phyloP scores from a whole-genome alignment of 1,284 basidiomycete genomes.

The Pisolithus thermaeus region DNA sequence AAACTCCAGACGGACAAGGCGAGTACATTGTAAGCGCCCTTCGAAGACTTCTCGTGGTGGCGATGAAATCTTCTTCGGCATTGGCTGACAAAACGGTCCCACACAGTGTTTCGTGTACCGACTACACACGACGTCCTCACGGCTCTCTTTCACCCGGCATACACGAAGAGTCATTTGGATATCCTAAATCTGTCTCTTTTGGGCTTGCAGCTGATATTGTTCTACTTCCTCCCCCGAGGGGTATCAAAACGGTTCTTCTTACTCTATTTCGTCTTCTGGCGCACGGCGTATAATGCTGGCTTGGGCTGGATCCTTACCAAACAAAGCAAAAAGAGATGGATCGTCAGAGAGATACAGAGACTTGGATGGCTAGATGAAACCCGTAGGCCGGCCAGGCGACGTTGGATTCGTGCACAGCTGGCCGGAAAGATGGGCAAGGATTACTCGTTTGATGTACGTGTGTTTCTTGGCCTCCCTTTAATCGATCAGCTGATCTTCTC shows the following conservation, averaged over 20 bases:
- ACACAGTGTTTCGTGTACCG: slow-evolving; percentile 86
- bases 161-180: slow-evolving; percentile 90
- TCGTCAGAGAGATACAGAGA: slow-evolving; percentile 75
- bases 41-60: background rate
- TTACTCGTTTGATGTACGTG: slow-evolving; percentile 83
- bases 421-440: slow-evolving; percentile 92
- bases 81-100: slow-evolving; percentile 1
- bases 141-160: slow-evolving; percentile 82
- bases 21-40: slow-evolving; percentile 15
- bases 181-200: slow-evolving; percentile 80
- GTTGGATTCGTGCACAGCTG: slow-evolving; percentile 85
- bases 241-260: slow-evolving; percentile 68
- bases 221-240: slow-evolving; percentile 54
- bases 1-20: slow-evolving; percentile 82
- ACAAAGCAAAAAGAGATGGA: slow-evolving; percentile 92
- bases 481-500: slow-evolving; percentile 6
- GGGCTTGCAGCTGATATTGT: slow-evolving; percentile 75
- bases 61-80: background rate
- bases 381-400: slow-evolving; percentile 56
- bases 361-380: slow-evolving; percentile 85
- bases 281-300: slow-evolving; percentile 87
- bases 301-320: slow-evolving; percentile 91
- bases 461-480: background rate
- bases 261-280: slow-evolving; percentile 90
- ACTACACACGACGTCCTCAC: slow-evolving; percentile 94